These are phyloP conservation scores for Naegleria fowleri DNA, from an alignment of 208 protist species.

Conservation along the genomic window DNA sequence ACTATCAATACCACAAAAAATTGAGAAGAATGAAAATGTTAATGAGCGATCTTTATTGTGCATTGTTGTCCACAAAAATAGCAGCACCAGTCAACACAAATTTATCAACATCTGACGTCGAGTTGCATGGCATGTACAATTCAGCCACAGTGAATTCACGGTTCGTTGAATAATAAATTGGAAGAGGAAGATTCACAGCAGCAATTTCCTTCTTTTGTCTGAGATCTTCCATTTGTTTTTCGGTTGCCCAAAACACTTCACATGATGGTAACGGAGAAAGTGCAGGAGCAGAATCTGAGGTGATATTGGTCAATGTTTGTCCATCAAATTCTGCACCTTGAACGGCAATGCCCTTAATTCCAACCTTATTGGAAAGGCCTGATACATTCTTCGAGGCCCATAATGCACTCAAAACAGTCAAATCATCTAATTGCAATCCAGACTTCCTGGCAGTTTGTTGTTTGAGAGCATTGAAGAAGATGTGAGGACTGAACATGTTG, in stretches of 20 bases:
- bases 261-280: constrained; percentile 29
- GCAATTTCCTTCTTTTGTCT: neutral
- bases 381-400: neutral
- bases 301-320: neutral
- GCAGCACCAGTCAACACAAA: neutral
- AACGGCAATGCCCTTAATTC: constrained; percentile 14
- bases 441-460: constrained; percentile 80
- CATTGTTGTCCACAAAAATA: neutral
- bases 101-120: neutral
- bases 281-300: constrained; percentile 24
- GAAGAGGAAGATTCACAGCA: neutral
- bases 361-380: neutral
- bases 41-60: no score
- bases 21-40: no score
- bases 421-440: constrained; percentile 62
- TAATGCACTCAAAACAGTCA: constrained; percentile 33
- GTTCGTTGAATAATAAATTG: constrained; percentile 8
- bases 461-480: constrained; percentile 88
- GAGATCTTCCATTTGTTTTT: constrained; percentile 4
- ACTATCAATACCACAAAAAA: no score
- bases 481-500: constrained; percentile 77
- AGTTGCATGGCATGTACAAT: neutral
- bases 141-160: neutral
- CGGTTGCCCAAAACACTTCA: constrained; percentile 30
- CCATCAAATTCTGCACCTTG: constrained; percentile 41